phyloP scores from a whole-genome alignment of 345 rosid genomes.

The Populus tremula region DNA sequence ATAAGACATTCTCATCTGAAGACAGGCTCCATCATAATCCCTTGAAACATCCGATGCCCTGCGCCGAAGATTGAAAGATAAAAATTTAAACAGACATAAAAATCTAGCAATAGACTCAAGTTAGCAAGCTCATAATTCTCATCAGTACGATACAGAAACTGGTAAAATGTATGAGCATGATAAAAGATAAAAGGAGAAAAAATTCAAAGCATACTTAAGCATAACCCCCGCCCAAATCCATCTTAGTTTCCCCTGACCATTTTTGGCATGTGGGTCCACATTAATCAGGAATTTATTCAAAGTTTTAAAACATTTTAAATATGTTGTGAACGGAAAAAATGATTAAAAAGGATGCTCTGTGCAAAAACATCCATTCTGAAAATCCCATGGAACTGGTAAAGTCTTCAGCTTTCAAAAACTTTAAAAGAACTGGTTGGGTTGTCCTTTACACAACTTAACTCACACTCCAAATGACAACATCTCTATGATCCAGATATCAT shows the following conservation, averaged over 20 bases:
- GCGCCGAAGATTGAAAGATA: constrained; percentile 10
- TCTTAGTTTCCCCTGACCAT: not conserved
- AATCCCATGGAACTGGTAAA: not conserved
- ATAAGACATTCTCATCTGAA: constrained; percentile 75
- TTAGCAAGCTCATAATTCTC: not conserved
- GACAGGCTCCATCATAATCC: constrained; percentile 64
- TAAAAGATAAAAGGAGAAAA: not conserved
- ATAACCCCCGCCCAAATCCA: not conserved
- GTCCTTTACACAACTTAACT: not conserved
- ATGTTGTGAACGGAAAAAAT: not conserved
- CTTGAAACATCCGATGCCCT: constrained; percentile 66
- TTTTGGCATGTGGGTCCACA: not conserved
- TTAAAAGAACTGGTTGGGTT: not conserved
- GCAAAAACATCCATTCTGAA: not conserved
- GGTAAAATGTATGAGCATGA: not conserved
- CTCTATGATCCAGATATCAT: not conserved
- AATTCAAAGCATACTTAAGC: not conserved
- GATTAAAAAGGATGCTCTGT: not conserved
- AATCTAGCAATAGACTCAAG: not conserved
- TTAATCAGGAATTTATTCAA: not conserved
- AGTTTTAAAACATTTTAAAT: not conserved
- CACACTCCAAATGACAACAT: not conserved
- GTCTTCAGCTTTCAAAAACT: not conserved
- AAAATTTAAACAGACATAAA: not conserved
- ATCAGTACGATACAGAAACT: not conserved